Evolutionary conservation across 2,329 filamentous ascomycete genomes (phyloP), one percentile per base, ranked within the genome.

Genomic region (Colletotrichum somersetense): DNA sequence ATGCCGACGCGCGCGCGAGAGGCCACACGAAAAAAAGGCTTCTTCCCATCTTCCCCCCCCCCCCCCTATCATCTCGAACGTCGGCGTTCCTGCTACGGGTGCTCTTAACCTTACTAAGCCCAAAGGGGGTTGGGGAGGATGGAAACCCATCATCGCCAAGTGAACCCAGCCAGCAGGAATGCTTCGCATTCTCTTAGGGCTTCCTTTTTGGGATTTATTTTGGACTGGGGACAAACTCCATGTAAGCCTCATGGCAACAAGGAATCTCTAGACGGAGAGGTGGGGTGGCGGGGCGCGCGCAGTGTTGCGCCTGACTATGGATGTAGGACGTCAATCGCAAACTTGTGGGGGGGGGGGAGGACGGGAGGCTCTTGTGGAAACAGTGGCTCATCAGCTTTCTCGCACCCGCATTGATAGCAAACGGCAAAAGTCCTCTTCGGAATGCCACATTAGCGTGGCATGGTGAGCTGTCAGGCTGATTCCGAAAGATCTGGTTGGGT

Each of bases 131-230:
- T 26, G 16, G 16, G 23, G 33, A 7, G 11, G 14, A 23, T 2
- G 20, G n/a, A 38, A 20, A n/a, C 11, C 26, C 12, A 2, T 50
- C 59, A 46, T 62, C 44, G 38, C 33, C 46, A 50, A 50, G 30
- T 12, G 58, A 35, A 16, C 20, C 30, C 38, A 56, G 44, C 26
- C 46, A 18, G n/a, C 33, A 40, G 44, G 33, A 44, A 42, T 20
- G 48, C 61, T 63, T 63, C 62, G 62, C 62, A 63, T 63, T 63
- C 62, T 63, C 62, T 63, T 63, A 53, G 14, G 18, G 10, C 7
- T 63, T 48, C 11, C 46, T 1, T 23, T 23, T 48, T 23, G 7
- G 46, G 20, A 11, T 48, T 12, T n/a, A 48, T 11, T 16, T 14
- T 40, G 16, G 23, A 33, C 30, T 5, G 38, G 8, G 35, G 42